A percentile compares a stretch with the other conserved stretches of the same genome.
Conservation (phyloP, 2,329 filamentous ascomycete genomes). For the Penicillium sp. region DNA sequence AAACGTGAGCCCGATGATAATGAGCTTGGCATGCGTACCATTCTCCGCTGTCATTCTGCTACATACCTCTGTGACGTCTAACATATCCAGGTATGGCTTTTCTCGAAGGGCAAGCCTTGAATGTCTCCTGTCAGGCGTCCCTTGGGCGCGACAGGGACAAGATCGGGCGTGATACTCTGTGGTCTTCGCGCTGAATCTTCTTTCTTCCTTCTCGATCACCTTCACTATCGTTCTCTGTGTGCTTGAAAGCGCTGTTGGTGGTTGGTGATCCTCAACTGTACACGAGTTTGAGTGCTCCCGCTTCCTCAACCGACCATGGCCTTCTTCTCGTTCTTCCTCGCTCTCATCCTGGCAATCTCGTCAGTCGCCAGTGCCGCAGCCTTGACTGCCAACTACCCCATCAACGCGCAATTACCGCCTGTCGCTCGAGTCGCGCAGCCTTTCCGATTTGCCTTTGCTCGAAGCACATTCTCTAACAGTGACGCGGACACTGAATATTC, state of each 20-base stretch:
- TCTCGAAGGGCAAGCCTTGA: constrained; percentile 31
- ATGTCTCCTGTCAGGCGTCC: constrained; percentile 30
- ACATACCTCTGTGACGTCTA: constrained; percentile 38
- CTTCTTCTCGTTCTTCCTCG: constrained; percentile 24
- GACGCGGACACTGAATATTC: constrained; percentile 60
- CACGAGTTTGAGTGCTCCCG: constrained; percentile 13
- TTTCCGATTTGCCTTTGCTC: constrained; percentile 42
- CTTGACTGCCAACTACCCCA: constrained; percentile 58
- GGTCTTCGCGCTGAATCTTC: constrained; percentile 17
- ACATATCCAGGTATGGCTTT: constrained; percentile 42
- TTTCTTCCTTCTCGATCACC: constrained; percentile 12
- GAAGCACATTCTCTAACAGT: constrained; percentile 66
- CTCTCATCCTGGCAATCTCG: constrained; percentile 27
- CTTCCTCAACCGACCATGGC: constrained; percentile 27
- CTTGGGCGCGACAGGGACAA: constrained; percentile 31
- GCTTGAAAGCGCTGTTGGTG: constrained; percentile 4
- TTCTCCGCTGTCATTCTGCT: constrained; percentile 29
- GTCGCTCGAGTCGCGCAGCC: constrained; percentile 65
- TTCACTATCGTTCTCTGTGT: constrained; percentile 7
- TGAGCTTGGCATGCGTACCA: constrained; percentile 24
- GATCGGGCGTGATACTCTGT: constrained; percentile 20
- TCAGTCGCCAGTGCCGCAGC: constrained; percentile 33
- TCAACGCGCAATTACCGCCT: constrained; percentile 80
- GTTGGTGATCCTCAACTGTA: constrained; percentile 14
- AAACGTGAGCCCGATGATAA: constrained; percentile 29